These are phyloP conservation scores for Backusella australiensis DNA, from an alignment of 192 early-diverging fungal genomes.

Conservation along the genomic window DNA sequence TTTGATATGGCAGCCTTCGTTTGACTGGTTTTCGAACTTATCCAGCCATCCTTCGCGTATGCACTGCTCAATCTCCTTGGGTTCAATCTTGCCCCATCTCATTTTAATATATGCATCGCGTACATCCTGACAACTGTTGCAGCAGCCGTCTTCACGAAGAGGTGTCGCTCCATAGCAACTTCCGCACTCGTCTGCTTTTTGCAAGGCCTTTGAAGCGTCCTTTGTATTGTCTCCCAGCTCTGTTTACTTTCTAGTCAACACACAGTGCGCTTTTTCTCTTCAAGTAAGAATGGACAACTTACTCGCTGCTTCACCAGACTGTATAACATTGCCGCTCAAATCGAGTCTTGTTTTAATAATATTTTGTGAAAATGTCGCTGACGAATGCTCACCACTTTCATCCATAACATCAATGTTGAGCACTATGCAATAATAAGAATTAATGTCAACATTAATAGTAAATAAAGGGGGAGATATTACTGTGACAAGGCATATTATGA, in stretches of 20 bases:
- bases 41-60: slow-evolving; percentile 79
- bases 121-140: slow-evolving; percentile 94
- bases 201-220: slow-evolving; percentile 23
- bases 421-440: slow-evolving; percentile 42
- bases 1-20: slow-evolving; percentile 88
- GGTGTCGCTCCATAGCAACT: slow-evolving; percentile 80
- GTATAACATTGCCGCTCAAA: slow-evolving; percentile 60
- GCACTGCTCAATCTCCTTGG: slow-evolving; percentile 88
- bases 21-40: slow-evolving; percentile 69
- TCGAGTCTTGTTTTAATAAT: slow-evolving; percentile 83
- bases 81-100: slow-evolving; percentile 81
- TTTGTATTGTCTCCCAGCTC: slow-evolving; percentile 54
- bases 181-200: slow-evolving; percentile 69
- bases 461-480: slow-evolving; percentile 35
- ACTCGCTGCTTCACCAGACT: slow-evolving; percentile 57
- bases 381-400: slow-evolving; percentile 83
- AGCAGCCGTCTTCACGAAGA: slow-evolving; percentile 72
- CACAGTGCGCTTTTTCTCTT: too few species aligned
- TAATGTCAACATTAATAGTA: neutral
- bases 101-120: slow-evolving; percentile 74
- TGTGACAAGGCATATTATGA: slow-evolving; percentile 85
- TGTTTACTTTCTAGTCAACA: slow-evolving; percentile 17
- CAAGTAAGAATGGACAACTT: slow-evolving; percentile 3
- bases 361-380: slow-evolving; percentile 66
- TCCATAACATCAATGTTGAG: slow-evolving; percentile 96